phyloP scores from a whole-genome alignment of 2,329 filamentous ascomycete genomes.

The Aotearoamyces nothofagi region DNA sequence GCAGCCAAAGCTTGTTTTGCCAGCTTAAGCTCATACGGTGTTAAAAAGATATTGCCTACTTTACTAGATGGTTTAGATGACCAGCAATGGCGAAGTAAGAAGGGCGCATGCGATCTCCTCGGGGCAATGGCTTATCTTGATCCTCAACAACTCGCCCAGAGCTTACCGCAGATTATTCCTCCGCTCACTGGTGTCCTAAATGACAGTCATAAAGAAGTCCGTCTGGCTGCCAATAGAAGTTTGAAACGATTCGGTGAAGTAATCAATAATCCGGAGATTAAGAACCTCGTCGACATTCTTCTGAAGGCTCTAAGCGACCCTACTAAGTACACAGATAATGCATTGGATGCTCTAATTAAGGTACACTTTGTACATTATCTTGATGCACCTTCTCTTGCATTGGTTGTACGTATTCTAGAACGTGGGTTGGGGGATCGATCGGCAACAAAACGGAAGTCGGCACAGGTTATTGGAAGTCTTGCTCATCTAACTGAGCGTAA shows the following conservation, averaged over 20 bases:
- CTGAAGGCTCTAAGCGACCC: slow-evolving; percentile 95
- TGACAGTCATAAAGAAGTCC: slow-evolving; percentile 96
- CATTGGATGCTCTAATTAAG: slow-evolving; percentile 86
- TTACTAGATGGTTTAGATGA: slow-evolving; percentile 87
- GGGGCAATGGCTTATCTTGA: slow-evolving; percentile 98
- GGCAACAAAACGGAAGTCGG: slow-evolving; percentile 87
- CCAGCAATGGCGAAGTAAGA: slow-evolving; percentile 95
- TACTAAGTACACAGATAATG: slow-evolving; percentile 92
- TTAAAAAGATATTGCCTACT: slow-evolving; percentile 85
- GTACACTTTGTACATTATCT: slow-evolving; percentile 97
- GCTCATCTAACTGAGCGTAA: slow-evolving; percentile 94
- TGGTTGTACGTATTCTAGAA: slow-evolving; percentile 90
- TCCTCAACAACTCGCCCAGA: slow-evolving; percentile 82
- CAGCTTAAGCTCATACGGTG: slow-evolving; percentile 85
- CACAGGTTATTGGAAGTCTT: slow-evolving; percentile 94
- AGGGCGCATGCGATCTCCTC: slow-evolving; percentile 89
- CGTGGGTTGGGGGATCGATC: slow-evolving; percentile 84
- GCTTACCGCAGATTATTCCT: slow-evolving; percentile 91
- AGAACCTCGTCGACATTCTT: slow-evolving; percentile 76
- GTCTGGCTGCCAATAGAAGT: slow-evolving; percentile 81
- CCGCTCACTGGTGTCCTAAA: slow-evolving; percentile 88
- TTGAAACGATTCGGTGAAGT: slow-evolving; percentile 97
- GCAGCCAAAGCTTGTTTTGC: slow-evolving; percentile 91
- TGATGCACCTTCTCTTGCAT: slow-evolving; percentile 87
- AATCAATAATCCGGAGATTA: slow-evolving; percentile 95